Base-by-base conservation (phyloP, 257 asterid genomes). In the Solanum neorickii region DNA sequence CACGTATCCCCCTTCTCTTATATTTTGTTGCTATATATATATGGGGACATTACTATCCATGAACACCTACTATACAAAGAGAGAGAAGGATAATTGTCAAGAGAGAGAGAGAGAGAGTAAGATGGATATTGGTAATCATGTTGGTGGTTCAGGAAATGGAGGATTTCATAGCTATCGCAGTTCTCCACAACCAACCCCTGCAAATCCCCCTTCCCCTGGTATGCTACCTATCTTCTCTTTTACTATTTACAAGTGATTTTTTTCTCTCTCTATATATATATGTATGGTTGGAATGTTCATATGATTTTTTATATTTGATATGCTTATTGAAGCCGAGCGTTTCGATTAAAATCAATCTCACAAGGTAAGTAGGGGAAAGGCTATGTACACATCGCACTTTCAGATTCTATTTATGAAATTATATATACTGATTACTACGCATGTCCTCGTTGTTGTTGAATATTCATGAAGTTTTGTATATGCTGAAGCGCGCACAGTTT, bases 101-200 rank as follows among this genome's bases (percentile, higher is more conserved):
- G 31, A 16, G 47, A 86, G 77, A 1, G 33, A 31, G 33, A 31
- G 18, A 65, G 15, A 33, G 47, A 87, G 77, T 3, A 9, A 65
- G 33, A 65, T 73, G 33, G 72, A 90, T 25, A 15, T 25, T 25
- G 25, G 12, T 33, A 35, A 15, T 8, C 13, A 31, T 31, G 13
- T 15, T 70, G 95, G 94, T 87, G 73, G 12, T 31, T 92, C 93
- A 29, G 92, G 92, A 27, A 89, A 88, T 69, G 93, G 93, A 35
- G 95, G 91, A 82, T 94, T 94, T 88, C 95, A 91, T 89, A 94
- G 94, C 93, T 90, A 93, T 94, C 91, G 89, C 87, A 62, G 85
- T 27, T 90, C 91, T 72, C 93, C 94, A 20, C 42, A 39, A 39
- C 86, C 7, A 37, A 37, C 39, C 39, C 39, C 94, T 31, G 11